Percentiles rank a stretch among this genome's conserved stretches.
These are phyloP conservation scores for Stagonosporopsis rhizophila DNA, from an alignment of 2,329 filamentous ascomycete species.

Conservation along the genomic window DNA sequence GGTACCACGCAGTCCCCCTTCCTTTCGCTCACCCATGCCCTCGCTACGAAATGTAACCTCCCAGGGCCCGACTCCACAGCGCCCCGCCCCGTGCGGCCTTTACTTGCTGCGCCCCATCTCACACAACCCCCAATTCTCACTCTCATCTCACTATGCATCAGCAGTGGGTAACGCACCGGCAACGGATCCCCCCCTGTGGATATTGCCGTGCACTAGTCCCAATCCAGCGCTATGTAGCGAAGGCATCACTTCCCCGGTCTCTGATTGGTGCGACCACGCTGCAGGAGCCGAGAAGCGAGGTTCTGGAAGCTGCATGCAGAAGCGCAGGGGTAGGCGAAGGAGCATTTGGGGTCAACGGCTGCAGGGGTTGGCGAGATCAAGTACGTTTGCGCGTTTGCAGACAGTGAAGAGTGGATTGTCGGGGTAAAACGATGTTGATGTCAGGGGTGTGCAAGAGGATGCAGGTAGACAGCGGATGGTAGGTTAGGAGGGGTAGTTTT, in stretches of 20 bases:
- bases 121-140: neutral
- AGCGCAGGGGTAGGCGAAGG: slow-evolving; percentile 9
- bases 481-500: neutral
- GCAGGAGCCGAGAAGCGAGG: neutral
- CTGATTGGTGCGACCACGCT: neutral
- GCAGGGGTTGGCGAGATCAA: slow-evolving; percentile 9
- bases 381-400: neutral
- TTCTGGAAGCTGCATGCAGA: slow-evolving; percentile 2
- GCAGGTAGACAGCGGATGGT: too few relatives aligned
- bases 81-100: neutral
- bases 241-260: neutral
- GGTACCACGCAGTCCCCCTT: neutral
- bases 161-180: neutral
- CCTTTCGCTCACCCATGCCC: neutral
- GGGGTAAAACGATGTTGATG: too few relatives aligned
- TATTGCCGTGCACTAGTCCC: neutral
- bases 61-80: slow-evolving; percentile 1
- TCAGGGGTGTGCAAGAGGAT: neutral
- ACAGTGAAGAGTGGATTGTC: neutral
- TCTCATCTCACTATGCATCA: neutral
- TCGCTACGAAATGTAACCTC: slow-evolving; percentile 6
- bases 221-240: neutral
- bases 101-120: neutral
- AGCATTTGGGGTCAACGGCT: slow-evolving; percentile 6
- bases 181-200: neutral